Evolutionary conservation across 257 asterid genomes (phyloP).

Genomic region (Echites panduratus): DNA sequence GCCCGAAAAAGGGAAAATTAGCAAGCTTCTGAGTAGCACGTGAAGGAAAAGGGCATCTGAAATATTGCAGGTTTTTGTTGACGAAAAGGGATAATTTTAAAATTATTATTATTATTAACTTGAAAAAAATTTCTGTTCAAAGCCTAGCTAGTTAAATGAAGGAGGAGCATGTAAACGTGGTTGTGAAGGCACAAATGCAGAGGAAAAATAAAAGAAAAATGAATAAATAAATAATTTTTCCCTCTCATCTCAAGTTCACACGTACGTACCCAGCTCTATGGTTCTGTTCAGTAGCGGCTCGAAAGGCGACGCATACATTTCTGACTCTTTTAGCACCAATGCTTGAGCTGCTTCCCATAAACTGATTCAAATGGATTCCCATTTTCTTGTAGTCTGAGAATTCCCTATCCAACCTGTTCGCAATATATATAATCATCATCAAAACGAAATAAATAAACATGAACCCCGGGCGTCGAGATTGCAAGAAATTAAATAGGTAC

Average conservation of each 20-base stretch:
- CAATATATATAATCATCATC: no score
- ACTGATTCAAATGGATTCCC: conserved; percentile 77
- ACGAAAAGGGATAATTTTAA: background rate
- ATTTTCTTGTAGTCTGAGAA: conserved; percentile 71
- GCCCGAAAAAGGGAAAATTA: conserved; percentile 3
- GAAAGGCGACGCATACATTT: conserved; percentile 74
- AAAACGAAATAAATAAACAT: no score
- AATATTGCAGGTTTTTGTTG: background rate
- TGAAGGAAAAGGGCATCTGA: background rate
- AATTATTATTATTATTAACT: no score
- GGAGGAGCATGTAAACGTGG: background rate
- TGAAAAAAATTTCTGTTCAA: no score
- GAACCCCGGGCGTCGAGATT: background rate
- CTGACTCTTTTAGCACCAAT: conserved; percentile 81
- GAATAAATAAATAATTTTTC: no score
- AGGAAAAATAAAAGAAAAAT: no score
- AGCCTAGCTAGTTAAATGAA: background rate
- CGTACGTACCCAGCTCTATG: conserved; percentile 51
- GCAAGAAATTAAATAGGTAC: background rate
- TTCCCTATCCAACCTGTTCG: conserved; percentile 62
- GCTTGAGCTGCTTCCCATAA: conserved; percentile 95
- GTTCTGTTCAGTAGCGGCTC: conserved; percentile 63
- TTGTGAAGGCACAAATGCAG: conserved; percentile 8
- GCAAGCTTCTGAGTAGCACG: background rate
- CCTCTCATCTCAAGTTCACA: no score